Conservation (phyloP, 2,329 filamentous ascomycete genomes). For the Aspergillus sp. region DNA sequence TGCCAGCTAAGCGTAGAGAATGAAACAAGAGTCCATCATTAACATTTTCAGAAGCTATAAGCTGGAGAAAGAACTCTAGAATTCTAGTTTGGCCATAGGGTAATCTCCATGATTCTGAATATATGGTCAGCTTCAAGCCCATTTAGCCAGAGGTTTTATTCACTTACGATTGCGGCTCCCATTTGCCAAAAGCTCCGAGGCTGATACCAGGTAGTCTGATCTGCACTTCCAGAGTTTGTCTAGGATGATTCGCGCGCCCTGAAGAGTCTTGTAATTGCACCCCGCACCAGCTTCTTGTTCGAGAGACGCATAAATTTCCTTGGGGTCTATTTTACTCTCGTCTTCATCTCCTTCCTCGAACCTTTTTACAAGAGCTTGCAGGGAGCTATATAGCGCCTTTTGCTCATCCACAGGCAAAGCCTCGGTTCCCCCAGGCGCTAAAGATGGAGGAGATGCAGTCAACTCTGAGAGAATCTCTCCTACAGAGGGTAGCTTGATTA, state of each 20-base stretch:
- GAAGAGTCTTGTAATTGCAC: conserved; percentile 16
- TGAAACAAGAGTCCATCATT: conserved; percentile 32
- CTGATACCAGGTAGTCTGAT: conserved; percentile 30
- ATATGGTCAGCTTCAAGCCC: conserved; percentile 5
- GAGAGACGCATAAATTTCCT: conserved; percentile 20
- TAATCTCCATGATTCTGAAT: conserved; percentile 33
- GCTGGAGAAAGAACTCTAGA: conserved; percentile 37
- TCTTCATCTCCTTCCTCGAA: conserved; percentile 18
- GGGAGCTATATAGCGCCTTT: conserved; percentile 26
- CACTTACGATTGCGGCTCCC: conserved; percentile 39
- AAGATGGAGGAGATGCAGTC: conserved; percentile 12
- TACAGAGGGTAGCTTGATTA: conserved; percentile 20
- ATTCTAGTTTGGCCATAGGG: conserved; percentile 37
- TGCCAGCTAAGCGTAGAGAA: conserved; percentile 39
- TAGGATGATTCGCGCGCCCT: conserved; percentile 24
- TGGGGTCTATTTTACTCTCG: conserved; percentile 18
- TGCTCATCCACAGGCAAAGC: conserved; percentile 23
- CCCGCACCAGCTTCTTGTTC: conserved; percentile 13
- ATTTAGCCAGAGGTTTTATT: neutral
- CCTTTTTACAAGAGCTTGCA: conserved; percentile 25
- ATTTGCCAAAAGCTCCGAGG: conserved; percentile 36
- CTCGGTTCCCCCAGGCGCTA: conserved; percentile 12
- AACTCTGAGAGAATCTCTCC: conserved; percentile 20
- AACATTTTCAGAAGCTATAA: conserved; percentile 27
- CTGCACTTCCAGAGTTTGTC: conserved; percentile 32